These are phyloP conservation scores for Hypericum perforatum DNA, from an alignment of 345 rosid species.

Conservation along the genomic window DNA sequence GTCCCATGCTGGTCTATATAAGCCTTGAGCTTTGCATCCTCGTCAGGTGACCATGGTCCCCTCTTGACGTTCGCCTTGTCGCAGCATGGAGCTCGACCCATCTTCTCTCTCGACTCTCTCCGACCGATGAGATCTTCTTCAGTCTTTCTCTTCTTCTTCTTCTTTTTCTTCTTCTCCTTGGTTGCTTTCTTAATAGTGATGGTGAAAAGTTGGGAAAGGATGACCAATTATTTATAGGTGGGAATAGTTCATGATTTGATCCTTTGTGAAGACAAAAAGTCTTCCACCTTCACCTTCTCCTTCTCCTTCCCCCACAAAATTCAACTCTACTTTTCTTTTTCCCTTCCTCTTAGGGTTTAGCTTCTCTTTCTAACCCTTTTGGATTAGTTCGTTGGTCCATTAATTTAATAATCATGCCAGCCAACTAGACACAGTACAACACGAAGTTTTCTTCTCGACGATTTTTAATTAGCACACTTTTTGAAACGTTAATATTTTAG, in stretches of 20 bases:
- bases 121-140: too few species aligned
- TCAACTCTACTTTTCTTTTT: slow-evolving; percentile 19
- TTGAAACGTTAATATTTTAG: slow-evolving; percentile 19
- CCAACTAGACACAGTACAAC: slow-evolving; percentile 13
- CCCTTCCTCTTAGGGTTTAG: slow-evolving; percentile 40
- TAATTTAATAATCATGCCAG: slow-evolving; percentile 4
- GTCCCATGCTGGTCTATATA: slow-evolving; percentile 74
- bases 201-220: slow-evolving; percentile 17
- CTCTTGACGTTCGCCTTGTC: slow-evolving; percentile 88
- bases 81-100: slow-evolving; percentile 99
- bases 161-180: slow-evolving; percentile 10
- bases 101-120: slow-evolving; percentile 5
- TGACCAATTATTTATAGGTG: slow-evolving; percentile 35
- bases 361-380: slow-evolving; percentile 22
- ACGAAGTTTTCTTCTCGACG: slow-evolving; percentile 23
- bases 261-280: slow-evolving; percentile 28
- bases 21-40: slow-evolving; percentile 85
- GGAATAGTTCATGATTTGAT: slow-evolving; percentile 26
- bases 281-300: slow-evolving; percentile 21
- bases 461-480: slow-evolving; percentile 26
- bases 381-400: slow-evolving; percentile 51
- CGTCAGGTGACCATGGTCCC: slow-evolving; percentile 99
- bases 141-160: slow-evolving; percentile 4
- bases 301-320: slow-evolving; percentile 22
- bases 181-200: too few species aligned